Conservation (phyloP, 2,329 filamentous ascomycete species). For the Cordyceps pruinosa region DNA sequence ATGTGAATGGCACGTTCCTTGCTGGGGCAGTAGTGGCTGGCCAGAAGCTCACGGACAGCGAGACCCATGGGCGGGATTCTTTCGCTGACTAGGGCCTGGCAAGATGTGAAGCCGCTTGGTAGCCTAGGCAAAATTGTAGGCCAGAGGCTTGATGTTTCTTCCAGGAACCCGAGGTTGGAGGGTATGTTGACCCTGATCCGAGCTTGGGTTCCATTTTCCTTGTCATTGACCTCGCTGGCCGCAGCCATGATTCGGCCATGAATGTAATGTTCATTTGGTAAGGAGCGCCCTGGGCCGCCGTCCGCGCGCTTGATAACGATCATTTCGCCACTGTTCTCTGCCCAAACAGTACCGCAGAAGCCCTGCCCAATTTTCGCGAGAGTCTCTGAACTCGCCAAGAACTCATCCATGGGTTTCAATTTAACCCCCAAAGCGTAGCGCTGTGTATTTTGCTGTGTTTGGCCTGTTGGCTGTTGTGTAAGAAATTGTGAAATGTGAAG, state of each 20-base stretch:
- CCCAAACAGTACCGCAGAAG: slow-evolving; percentile 6
- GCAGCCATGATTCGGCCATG: neutral
- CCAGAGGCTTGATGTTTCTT: neutral
- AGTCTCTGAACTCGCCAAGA: neutral
- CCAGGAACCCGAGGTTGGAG: neutral
- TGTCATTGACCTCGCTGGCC: neutral
- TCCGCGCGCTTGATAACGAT: neutral
- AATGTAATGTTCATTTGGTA: neutral
- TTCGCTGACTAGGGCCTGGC: slow-evolving; percentile 24
- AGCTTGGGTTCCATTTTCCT: neutral
- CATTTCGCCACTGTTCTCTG: neutral
- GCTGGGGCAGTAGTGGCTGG: slow-evolving; percentile 16
- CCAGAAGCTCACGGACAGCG: slow-evolving; percentile 15
- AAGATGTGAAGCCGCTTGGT: slow-evolving; percentile 14
- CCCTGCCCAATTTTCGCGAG: neutral
- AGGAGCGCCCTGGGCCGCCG: neutral
- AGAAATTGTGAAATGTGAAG: too few species aligned
- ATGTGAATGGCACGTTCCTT: neutral
- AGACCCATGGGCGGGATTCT: slow-evolving; percentile 20
- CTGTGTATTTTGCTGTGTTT: too few species aligned
- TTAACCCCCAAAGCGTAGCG: too few species aligned
- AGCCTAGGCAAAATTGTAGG: neutral
- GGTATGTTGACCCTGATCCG: neutral
- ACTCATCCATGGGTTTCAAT: neutral
- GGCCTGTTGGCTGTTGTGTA: too few species aligned